Conservation (phyloP, 139 green algal species). For the Desmodesmus armatus region DNA sequence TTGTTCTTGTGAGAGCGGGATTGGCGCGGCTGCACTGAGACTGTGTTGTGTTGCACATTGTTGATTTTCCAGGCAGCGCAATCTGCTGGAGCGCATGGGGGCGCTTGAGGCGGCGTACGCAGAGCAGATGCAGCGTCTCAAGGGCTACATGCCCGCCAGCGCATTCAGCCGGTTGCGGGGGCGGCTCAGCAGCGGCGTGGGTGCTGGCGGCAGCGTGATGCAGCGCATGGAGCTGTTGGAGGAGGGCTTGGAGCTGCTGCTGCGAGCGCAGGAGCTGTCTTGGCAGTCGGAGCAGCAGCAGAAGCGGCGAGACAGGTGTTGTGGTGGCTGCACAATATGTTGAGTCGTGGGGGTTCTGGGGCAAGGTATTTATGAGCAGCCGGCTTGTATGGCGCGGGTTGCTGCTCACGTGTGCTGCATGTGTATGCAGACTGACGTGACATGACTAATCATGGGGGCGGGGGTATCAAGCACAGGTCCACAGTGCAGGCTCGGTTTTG, state of each 20-base stretch:
- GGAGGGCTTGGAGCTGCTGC: slow-evolving; percentile 67
- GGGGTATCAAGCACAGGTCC: too few species aligned
- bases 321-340: slow-evolving; percentile 40
- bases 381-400: not conserved
- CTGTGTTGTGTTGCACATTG: not conserved
- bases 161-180: not conserved
- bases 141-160: slow-evolving; percentile 45
- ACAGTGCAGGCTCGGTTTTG: too few species aligned
- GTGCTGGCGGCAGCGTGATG: slow-evolving; percentile 72
- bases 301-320: slow-evolving; percentile 26
- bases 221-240: slow-evolving; percentile 76
- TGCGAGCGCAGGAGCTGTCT: slow-evolving; percentile 65
- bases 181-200: slow-evolving; percentile 41
- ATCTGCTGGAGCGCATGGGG: slow-evolving; percentile 61
- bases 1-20: too few species aligned
- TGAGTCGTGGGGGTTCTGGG: not conserved
- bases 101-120: slow-evolving; percentile 72
- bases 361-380: not conserved
- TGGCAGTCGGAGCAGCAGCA: slow-evolving; percentile 45
- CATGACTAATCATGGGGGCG: too few species aligned
- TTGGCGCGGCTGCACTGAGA: too few species aligned
- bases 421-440: too few species aligned
- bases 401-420: not conserved
- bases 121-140: slow-evolving; percentile 49
- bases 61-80: slow-evolving; percentile 31